Evolutionary conservation across 345 rosid species (phyloP).

Genomic region (Ceriops decandra): DNA sequence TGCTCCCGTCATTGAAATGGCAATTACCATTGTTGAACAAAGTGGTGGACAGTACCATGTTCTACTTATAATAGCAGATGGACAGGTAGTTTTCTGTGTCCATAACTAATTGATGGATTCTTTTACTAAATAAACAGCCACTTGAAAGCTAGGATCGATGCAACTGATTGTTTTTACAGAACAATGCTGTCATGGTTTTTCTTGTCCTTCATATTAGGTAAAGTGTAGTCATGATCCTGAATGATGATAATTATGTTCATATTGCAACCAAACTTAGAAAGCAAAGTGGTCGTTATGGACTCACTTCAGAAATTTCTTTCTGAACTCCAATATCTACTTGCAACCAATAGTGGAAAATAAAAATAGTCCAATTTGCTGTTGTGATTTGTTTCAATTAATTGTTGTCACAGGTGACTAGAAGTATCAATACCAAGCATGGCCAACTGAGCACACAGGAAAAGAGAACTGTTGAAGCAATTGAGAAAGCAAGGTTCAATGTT

Average conservation of each 20-base stretch:
- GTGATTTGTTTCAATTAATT: not conserved
- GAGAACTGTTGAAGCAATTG: constrained; percentile 89
- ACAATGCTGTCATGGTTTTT: not conserved
- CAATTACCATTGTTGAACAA: constrained; percentile 84
- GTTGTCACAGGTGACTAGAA: constrained; percentile 76
- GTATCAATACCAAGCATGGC: constrained; percentile 74
- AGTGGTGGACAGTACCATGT: constrained; percentile 96
- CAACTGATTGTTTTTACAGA: not conserved
- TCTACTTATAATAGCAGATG: constrained; percentile 87
- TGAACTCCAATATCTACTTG: not conserved
- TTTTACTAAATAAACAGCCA: not conserved
- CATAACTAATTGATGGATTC: not conserved
- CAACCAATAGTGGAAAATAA: not conserved
- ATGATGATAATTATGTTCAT: not conserved
- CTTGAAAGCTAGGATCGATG: not conserved
- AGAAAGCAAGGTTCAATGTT: constrained; percentile 69
- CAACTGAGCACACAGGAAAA: constrained; percentile 85
- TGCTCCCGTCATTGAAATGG: constrained; percentile 94
- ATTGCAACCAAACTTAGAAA: not conserved
- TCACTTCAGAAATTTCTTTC: not conserved
- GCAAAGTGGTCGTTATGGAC: not conserved
- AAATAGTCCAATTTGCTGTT: not conserved
- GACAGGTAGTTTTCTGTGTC: constrained; percentile 59
- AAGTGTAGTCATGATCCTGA: not conserved
- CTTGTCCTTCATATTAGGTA: not conserved